phyloP scores from a whole-genome alignment of 1,284 basidiomycete species.

The Neonothopanus nambi region DNA sequence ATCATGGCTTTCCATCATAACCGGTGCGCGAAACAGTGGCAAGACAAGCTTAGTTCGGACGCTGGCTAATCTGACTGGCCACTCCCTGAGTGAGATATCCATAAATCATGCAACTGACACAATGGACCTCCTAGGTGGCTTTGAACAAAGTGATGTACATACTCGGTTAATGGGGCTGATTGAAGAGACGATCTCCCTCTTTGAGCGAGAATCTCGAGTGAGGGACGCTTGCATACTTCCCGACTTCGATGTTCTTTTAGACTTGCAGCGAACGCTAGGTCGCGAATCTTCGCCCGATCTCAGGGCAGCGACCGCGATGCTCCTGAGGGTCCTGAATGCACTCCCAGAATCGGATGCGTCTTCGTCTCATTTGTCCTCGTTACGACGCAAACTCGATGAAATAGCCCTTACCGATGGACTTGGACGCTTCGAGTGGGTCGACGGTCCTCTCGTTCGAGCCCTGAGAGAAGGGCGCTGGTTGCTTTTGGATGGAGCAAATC shows the following conservation, averaged over 20 bases:
- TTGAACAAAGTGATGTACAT: conserved; percentile 81
- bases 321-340: neutral
- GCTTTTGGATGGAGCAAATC: conserved; percentile 90
- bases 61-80: conserved; percentile 75
- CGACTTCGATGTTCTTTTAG: conserved; percentile 7
- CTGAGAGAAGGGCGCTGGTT: conserved; percentile 91
- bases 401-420: conserved; percentile 26
- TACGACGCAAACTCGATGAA: conserved; percentile 14
- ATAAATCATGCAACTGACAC: conserved; percentile 92
- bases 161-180: conserved; percentile 41
- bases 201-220: conserved; percentile 43
- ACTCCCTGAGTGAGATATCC: conserved; percentile 70
- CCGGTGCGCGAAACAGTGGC: conserved; percentile 74
- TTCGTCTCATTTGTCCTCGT: neutral
- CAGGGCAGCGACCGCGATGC: too few relatives aligned
- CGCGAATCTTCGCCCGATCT: neutral
- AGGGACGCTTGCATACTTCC: conserved; percentile 33
- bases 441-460: conserved; percentile 90
- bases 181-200: conserved; percentile 39
- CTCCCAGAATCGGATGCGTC: neutral
- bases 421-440: conserved; percentile 91
- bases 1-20: conserved; percentile 89
- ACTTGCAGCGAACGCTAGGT: neutral
- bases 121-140: conserved; percentile 92
- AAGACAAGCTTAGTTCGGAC: conserved; percentile 80